A percentile compares a stretch with the other conserved stretches of the same genome.
Evolutionary conservation across 768 basidiomycete species (phyloP).

Genomic region (Podaxis rugospora): DNA sequence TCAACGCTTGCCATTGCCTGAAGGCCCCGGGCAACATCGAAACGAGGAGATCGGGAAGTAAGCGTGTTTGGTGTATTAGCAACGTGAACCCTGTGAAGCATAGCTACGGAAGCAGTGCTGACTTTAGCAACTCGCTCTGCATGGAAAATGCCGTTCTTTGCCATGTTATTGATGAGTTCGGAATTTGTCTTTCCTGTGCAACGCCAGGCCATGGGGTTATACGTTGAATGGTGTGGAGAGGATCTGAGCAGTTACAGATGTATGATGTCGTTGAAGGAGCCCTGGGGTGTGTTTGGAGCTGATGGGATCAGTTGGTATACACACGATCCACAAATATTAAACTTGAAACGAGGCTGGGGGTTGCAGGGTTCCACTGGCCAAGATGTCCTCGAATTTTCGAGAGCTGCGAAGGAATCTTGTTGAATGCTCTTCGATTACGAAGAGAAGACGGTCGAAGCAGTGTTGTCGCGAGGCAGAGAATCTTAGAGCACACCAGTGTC

Average conservation of each 20-base stretch:
- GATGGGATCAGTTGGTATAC: constrained; percentile 8
- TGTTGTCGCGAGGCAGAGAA: background rate
- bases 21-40: background rate
- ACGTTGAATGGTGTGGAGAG: background rate
- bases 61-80: background rate
- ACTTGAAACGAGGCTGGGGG: background rate
- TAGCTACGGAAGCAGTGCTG: constrained; percentile 16
- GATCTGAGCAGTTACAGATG: background rate
- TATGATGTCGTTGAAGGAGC: background rate
- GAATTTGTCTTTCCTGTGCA: constrained; percentile 65
- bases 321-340: background rate
- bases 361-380: background rate
- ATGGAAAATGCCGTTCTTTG: constrained; percentile 45
- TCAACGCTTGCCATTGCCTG: constrained; percentile 73
- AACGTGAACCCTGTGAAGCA: background rate
- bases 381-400: background rate
- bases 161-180: constrained; percentile 72
- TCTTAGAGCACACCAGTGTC: background rate
- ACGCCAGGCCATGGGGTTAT: constrained; percentile 70
- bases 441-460: background rate
- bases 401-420: background rate
- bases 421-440: background rate
- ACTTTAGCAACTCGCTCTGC: constrained; percentile 56
- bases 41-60: background rate
- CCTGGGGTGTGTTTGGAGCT: background rate